These are phyloP conservation scores for Clarireedia hainanense DNA, from an alignment of 2,329 filamentous ascomycete genomes.

Conservation along the genomic window DNA sequence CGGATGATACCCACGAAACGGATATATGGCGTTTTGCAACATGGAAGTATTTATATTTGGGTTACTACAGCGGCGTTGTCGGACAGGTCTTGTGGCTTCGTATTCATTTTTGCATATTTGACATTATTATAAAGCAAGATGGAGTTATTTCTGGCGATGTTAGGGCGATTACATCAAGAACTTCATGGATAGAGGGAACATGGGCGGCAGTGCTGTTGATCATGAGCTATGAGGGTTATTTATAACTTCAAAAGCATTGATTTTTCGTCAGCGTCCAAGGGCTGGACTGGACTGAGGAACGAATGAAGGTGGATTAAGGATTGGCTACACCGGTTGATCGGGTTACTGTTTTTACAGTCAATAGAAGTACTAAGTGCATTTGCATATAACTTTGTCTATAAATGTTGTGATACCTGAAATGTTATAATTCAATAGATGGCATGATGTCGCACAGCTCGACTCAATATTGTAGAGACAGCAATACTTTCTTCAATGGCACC, in stretches of 20 bases:
- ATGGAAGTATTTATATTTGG: not conserved
- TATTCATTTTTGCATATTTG: no score
- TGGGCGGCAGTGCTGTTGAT: no score
- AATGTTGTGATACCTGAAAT: not conserved
- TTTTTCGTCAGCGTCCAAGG: not conserved
- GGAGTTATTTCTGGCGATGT: not conserved
- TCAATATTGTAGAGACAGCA: not conserved
- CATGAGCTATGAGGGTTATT: no score
- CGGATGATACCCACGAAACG: constrained; percentile 8
- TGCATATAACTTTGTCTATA: no score
- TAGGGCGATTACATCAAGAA: not conserved
- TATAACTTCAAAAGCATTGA: no score
- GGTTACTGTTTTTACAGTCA: not conserved
- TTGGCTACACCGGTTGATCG: not conserved
- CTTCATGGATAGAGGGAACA: no score
- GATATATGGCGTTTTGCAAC: constrained; percentile 7
- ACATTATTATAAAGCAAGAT: not conserved
- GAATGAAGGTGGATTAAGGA: not conserved
- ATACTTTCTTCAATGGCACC: not conserved
- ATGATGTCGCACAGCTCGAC: not conserved
- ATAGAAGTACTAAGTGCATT: no score
- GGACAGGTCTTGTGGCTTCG: not conserved
- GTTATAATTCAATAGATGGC: not conserved
- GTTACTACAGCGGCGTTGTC: not conserved
- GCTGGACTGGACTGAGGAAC: not conserved